Percentiles rank a stretch among this genome's conserved stretches.
phyloP scores from a whole-genome alignment of 129 eudicot species.

The Gnaphalium uliginosum region DNA sequence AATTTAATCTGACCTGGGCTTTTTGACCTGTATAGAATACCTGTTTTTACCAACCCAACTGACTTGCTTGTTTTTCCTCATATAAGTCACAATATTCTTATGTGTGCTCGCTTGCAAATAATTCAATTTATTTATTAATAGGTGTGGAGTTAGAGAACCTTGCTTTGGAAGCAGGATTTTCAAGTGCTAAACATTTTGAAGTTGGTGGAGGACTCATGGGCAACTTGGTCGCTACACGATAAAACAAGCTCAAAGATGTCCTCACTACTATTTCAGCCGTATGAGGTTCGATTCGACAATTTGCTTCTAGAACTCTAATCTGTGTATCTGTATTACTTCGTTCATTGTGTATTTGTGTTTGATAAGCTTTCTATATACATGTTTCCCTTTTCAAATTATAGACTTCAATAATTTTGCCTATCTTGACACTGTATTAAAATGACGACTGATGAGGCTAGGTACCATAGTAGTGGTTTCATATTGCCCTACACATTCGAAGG shows the following conservation, averaged over 20 bases:
- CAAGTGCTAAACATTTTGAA: slow-evolving; percentile 70
- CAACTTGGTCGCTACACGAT: slow-evolving; percentile 75
- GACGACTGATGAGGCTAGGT: background rate
- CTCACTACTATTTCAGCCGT: background rate
- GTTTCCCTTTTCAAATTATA: background rate
- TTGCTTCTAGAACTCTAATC: slow-evolving; percentile 5
- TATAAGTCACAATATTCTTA: background rate
- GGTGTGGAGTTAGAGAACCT: slow-evolving; percentile 83
- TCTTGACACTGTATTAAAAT: background rate
- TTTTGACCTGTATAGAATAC: background rate
- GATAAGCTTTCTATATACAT: slow-evolving; percentile 19
- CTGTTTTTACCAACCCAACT: too few relatives aligned
- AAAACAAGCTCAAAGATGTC: slow-evolving; percentile 19
- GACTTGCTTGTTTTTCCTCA: background rate
- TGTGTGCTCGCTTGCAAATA: background rate
- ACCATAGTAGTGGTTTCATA: background rate
- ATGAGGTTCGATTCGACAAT: background rate
- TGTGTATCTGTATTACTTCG: slow-evolving; percentile 21
- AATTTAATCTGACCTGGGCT: background rate
- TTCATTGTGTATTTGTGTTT: slow-evolving; percentile 10
- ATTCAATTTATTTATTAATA: slow-evolving; percentile 20
- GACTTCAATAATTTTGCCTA: background rate
- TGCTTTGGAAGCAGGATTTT: slow-evolving; percentile 73
- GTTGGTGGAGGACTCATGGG: slow-evolving; percentile 91
- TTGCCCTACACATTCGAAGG: background rate